phyloP scores from a whole-genome alignment of 1,284 basidiomycete species.

The Meira miltonrushii region DNA sequence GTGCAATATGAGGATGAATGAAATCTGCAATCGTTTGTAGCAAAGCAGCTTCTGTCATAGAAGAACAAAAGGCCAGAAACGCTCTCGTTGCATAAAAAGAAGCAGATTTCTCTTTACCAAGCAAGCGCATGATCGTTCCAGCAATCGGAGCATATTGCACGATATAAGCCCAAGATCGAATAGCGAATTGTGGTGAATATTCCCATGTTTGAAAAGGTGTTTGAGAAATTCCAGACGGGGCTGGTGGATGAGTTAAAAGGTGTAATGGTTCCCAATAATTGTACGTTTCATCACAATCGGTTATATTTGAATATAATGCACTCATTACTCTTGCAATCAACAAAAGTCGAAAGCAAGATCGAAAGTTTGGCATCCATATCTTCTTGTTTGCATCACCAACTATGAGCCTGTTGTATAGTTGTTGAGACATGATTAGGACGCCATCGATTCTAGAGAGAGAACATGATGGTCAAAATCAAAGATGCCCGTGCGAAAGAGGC shows the following conservation, averaged over 20 bases:
- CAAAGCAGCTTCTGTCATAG: constrained; percentile 75
- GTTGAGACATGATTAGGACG: too few species aligned
- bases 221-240: constrained; percentile 17
- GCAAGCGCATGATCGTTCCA: constrained; percentile 10
- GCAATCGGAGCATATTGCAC: constrained; percentile 55
- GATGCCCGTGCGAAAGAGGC: too few species aligned
- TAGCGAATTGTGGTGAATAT: constrained; percentile 78
- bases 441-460: too few species aligned
- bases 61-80: constrained; percentile 68
- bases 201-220: constrained; percentile 96
- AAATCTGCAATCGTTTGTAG: constrained; percentile 74
- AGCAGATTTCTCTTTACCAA: constrained; percentile 54
- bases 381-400: too few species aligned
- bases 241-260: constrained; percentile 60
- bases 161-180: constrained; percentile 90
- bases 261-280: constrained; percentile 99
- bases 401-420: too few species aligned
- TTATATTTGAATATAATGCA: constrained; percentile 91
- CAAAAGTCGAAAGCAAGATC: constrained; percentile 74
- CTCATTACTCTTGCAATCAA: constrained; percentile 72
- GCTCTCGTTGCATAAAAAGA: constrained; percentile 85
- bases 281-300: constrained; percentile 89
- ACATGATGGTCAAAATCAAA: too few species aligned
- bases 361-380: constrained; percentile 63
- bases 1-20: constrained; percentile 80